A percentile compares a stretch with the other conserved stretches of the same genome.
These are phyloP conservation scores for Kalaharituber pfeilii DNA, from an alignment of 2,329 filamentous ascomycete species.

Conservation along the genomic window DNA sequence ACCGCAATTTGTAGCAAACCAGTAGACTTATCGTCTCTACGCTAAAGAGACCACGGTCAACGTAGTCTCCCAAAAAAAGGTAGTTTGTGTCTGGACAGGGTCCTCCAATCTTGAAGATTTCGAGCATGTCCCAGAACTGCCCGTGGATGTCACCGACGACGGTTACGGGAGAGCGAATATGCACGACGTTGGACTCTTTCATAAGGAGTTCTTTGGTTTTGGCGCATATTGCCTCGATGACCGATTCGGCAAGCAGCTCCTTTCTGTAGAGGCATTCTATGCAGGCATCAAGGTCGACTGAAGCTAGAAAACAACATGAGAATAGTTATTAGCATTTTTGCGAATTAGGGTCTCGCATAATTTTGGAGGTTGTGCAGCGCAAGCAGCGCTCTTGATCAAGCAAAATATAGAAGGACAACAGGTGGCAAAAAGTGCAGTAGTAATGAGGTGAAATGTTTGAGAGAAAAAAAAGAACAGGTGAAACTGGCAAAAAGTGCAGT, in stretches of 20 bases:
- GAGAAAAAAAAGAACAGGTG: background rate
- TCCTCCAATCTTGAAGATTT: constrained; percentile 97
- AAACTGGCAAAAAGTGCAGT: no score
- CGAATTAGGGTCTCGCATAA: background rate
- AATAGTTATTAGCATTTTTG: background rate
- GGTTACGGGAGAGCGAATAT: constrained; percentile 86
- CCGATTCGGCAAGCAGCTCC: constrained; percentile 88
- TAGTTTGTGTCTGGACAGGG: constrained; percentile 98
- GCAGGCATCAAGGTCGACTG: constrained; percentile 92
- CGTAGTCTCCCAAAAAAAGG: constrained; percentile 92
- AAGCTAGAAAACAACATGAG: background rate
- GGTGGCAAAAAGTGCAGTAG: no score
- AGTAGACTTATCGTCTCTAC: constrained; percentile 97
- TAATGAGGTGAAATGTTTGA: background rate
- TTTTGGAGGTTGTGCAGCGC: no score
- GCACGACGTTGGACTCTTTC: constrained; percentile 99
- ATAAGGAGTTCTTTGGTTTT: constrained; percentile 98
- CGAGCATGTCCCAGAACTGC: constrained; percentile 96
- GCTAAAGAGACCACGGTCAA: constrained; percentile 95
- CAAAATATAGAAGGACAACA: background rate
- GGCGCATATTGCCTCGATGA: constrained; percentile 97
- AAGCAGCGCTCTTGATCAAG: no score
- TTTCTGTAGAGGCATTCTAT: constrained; percentile 94
- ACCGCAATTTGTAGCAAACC: constrained; percentile 90
- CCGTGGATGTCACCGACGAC: constrained; percentile 98